Evolutionary conservation across 768 basidiomycete species (phyloP).

Genomic region (Phylloporus arenicola): DNA sequence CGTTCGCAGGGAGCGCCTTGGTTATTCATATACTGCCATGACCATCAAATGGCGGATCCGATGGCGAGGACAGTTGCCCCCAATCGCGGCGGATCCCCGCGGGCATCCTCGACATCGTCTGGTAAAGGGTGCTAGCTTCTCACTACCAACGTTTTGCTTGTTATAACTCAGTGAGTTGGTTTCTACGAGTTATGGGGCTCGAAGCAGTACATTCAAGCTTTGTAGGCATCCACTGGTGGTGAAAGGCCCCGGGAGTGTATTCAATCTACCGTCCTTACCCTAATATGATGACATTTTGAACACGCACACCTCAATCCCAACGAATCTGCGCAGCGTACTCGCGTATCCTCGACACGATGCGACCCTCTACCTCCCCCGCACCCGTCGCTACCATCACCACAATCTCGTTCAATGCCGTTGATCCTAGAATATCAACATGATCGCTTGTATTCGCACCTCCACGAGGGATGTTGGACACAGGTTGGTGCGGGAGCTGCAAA

Average conservation of each 20-base stretch:
- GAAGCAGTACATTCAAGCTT: no score
- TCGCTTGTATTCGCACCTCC: slow-evolving; percentile 92
- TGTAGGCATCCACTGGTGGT: not conserved
- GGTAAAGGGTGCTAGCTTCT: no score
- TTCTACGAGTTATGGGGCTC: no score
- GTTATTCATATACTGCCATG: slow-evolving; percentile 1
- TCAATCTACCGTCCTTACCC: not conserved
- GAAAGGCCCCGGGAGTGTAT: no score
- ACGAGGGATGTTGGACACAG: slow-evolving; percentile 64
- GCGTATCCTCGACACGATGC: slow-evolving; percentile 69
- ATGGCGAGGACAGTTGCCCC: no score
- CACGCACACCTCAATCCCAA: slow-evolving; percentile 57
- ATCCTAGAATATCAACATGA: slow-evolving; percentile 82
- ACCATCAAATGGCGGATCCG: not conserved
- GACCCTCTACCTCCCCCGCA: slow-evolving; percentile 64
- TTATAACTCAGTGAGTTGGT: no score
- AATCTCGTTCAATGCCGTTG: slow-evolving; percentile 81
- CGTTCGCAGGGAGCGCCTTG: not conserved
- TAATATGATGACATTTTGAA: not conserved
- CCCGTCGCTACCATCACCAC: slow-evolving; percentile 88
- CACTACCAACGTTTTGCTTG: no score
- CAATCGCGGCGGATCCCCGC: no score
- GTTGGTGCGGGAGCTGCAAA: slow-evolving; percentile 71
- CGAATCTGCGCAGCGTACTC: slow-evolving; percentile 68
- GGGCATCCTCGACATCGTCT: no score